Evolutionary conservation across 2,329 filamentous ascomycete genomes (phyloP).

Genomic region (Didymosphaeria variabile): DNA sequence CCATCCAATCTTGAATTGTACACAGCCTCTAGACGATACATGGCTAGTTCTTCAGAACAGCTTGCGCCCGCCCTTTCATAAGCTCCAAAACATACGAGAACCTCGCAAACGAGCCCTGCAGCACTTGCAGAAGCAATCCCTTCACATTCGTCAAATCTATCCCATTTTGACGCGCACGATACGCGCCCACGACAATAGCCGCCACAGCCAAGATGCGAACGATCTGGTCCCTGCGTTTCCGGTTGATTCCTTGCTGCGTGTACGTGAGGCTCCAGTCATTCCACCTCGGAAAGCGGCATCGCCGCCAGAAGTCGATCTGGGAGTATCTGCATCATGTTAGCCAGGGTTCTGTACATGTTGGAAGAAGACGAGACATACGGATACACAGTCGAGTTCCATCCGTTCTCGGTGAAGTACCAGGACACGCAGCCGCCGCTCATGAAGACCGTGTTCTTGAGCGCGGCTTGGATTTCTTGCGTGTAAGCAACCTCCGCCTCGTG

Average conservation of each 20-base stretch:
- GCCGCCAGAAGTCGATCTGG: constrained; percentile 61
- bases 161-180: constrained; percentile 37
- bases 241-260: constrained; percentile 57
- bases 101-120: constrained; percentile 23
- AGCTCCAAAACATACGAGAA: constrained; percentile 15
- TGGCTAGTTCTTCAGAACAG: constrained; percentile 1
- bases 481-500: constrained; percentile 78
- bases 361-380: constrained; percentile 44
- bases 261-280: constrained; percentile 63
- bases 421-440: constrained; percentile 58
- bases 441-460: constrained; percentile 63
- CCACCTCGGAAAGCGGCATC: constrained; percentile 64
- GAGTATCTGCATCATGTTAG: constrained; percentile 50
- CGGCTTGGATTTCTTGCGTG: constrained; percentile 54
- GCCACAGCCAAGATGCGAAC: constrained; percentile 29
- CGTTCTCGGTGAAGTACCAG: constrained; percentile 80
- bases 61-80: constrained; percentile 16
- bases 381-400: constrained; percentile 77
- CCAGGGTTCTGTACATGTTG: constrained; percentile 14
- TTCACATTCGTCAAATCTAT: constrained; percentile 33
- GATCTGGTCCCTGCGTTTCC: constrained; percentile 33
- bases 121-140: constrained; percentile 16
- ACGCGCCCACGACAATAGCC: constrained; percentile 33
- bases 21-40: too few species aligned
- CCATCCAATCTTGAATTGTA: neutral